Percentiles rank a stretch among this genome's conserved stretches.
phyloP scores from a whole-genome alignment of 108 stramenopile species.

The Tribonema minus region DNA sequence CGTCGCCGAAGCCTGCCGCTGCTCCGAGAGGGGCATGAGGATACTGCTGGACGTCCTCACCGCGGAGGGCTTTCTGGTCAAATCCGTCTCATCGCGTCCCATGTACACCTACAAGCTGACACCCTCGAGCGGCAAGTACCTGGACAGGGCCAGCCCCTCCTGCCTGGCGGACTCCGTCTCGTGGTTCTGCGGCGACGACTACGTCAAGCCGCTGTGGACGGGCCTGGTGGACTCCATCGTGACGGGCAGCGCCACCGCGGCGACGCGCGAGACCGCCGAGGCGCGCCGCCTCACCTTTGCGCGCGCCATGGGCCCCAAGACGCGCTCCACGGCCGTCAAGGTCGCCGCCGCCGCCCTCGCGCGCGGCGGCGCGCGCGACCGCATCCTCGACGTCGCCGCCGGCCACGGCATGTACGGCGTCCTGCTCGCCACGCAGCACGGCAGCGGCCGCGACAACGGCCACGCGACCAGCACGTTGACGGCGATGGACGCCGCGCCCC shows the following conservation, averaged over 20 bases:
- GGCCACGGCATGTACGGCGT: no score
- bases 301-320: no score
- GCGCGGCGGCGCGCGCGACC: no score
- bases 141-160: background rate
- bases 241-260: background rate
- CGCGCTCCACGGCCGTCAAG: no score
- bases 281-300: no score
- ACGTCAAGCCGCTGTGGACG: background rate
- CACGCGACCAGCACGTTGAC: no score
- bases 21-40: background rate
- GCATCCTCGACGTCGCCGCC: no score
- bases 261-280: no score
- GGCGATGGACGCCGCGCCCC: no score
- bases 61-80: background rate
- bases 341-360: no score
- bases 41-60: background rate
- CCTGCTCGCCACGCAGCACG: no score
- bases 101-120: background rate
- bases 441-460: no score
- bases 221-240: background rate
- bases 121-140: background rate
- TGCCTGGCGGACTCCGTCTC: background rate
- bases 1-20: background rate
- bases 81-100: background rate
- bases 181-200: background rate